Conservation (phyloP, 2,329 filamentous ascomycete genomes). For the Dactylellina cionopaga region DNA sequence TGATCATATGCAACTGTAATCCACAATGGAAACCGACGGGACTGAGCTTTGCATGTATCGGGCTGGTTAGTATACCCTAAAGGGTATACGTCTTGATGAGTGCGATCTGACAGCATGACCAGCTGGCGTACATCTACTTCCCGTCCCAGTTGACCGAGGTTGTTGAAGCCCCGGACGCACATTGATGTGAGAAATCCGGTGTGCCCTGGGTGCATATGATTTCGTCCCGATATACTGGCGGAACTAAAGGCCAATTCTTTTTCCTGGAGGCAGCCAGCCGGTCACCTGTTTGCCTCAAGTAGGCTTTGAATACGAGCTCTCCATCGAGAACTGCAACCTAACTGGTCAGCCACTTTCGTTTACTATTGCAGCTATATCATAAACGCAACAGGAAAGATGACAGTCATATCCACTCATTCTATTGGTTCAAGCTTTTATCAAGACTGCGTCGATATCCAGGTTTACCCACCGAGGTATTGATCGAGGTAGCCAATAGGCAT, state of each 20-base stretch:
- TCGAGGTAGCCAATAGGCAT: constrained; percentile 38
- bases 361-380: constrained; percentile 39
- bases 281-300: constrained; percentile 43
- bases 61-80: constrained; percentile 17
- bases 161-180: not conserved
- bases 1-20: constrained; percentile 31
- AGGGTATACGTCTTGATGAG: constrained; percentile 4
- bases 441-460: constrained; percentile 35
- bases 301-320: constrained; percentile 40
- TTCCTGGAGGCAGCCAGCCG: constrained; percentile 5
- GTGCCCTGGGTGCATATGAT: constrained; percentile 13
- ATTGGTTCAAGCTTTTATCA: constrained; percentile 17
- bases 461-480: constrained; percentile 19
- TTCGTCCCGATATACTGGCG: not conserved
- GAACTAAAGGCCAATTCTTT: constrained; percentile 15
- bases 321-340: constrained; percentile 9
- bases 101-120: constrained; percentile 1
- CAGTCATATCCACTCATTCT: constrained; percentile 34
- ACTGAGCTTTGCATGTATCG: constrained; percentile 38
- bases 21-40: constrained; percentile 12
- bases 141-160: constrained; percentile 28
- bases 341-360: constrained; percentile 20
- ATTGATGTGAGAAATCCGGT: not conserved
- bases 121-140: not conserved
- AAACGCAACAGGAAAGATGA: constrained; percentile 30